Base-by-base conservation (phyloP, 139 green algal species). In the Auxenochlorella protothecoides region DNA sequence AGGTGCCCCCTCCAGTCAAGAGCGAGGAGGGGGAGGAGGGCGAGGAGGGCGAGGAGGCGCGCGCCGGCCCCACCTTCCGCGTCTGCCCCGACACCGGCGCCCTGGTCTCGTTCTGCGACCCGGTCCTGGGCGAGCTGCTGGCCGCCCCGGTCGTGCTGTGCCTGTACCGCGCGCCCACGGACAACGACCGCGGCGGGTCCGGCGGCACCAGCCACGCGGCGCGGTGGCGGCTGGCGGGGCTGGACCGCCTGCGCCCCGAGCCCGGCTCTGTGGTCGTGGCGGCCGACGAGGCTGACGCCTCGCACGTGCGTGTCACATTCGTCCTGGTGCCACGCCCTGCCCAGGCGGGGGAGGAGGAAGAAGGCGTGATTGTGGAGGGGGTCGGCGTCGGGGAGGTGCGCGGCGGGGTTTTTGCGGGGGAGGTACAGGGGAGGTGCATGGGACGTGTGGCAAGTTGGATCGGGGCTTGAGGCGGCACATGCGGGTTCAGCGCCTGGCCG, bases 171-270 rank as follows among this genome's bases (percentile, higher is more conserved):
- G 88, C 91, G 0, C 68, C 81, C 59, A 96, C 89, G 15, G 91
- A 97, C 84, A 97, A 97, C 79, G 91, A 97, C 84, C 72, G 81
- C 0, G 91, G 91, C 57, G 91, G 91, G 61, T 79, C 67, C 0
- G 79, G 76, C 3, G 88, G 89, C 64, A 85, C 61, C 68, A 91
- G 84, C 84, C 89, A 92, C 68, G 82, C 85, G 4, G 82, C 75
- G 9, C 72, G 89, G 8, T 93, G 66, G 6, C 13, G 27, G 27
- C 27, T 44, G 27, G 27, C 27, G 27, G 27, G 27, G 27, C 27
- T 44, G 27, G 27, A 44, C 27, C 27, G 27, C 27, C 27, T 44
- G 27, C 27, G 27, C 27, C 27, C 27, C 27, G 27, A 44, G 27
- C 27, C 27, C 27, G 27, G 27, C 27, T 44, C 27, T 44, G 27